Base-by-base conservation (phyloP, 164 flowering plant species). In the Dillenia suffruticosa region DNA sequence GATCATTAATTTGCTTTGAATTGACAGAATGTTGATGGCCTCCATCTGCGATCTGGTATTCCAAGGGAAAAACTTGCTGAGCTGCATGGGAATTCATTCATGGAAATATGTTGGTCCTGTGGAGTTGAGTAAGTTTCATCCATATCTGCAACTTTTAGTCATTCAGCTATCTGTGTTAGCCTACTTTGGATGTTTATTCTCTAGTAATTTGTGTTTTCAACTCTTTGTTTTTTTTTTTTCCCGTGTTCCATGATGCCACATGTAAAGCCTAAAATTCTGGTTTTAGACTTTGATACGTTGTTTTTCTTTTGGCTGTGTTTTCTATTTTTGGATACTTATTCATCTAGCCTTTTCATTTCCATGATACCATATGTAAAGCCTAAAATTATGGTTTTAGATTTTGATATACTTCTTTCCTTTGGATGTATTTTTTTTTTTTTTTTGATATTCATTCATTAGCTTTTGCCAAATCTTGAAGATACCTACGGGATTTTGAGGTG, bases 41-140 rank as follows among this genome's bases (percentile, higher is more conserved):
- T 94, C 53, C 99, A 94, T 78, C 89, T 91, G 54, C 96, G 99
- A 24, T 94, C 99, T 63, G 99, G 99, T 68, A 84, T 94, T 44
- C 94, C 96, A 16, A 83, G 97, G 80, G 94, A 89, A 62, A 94
- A 91, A 67, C 92, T 94, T 56, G 65, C 97, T 26, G 99, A 94
- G 73, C 70, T 94, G 75, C 99, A 94, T 84, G 99, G 99, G 49
- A 85, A 94, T 72, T 88, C 99, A 44, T 94, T 94, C 73, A 78
- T 88, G 93, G 99, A 94, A 67, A 61, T 75, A 67, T 94, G 97
- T 70, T 81, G 87, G 51, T 81, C 92, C 2, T 94, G 99, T 83
- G 90, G 88, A 72, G 64, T 40, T 43, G 97, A 94, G 99, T 94
- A 92, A 84, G 97, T 16, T 50, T 66, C 15, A 45, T 56, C 24